Conservation (phyloP, 495 filamentous ascomycete species). For the Xylaria acuta region DNA sequence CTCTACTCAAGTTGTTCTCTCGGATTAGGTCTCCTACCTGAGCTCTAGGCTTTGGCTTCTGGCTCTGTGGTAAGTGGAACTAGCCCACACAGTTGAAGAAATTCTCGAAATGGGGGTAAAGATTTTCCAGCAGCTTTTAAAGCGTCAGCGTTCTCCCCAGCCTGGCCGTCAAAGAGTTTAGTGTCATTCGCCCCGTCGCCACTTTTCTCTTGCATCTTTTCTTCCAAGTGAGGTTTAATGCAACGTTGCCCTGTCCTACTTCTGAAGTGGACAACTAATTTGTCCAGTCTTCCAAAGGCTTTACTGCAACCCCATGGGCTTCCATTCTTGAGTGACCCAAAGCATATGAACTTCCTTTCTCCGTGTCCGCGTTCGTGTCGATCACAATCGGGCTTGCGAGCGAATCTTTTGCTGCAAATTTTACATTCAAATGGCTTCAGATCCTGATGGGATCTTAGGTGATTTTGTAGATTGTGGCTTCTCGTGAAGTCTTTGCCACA, state of each 20-base stretch:
- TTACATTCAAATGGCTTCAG: conserved; percentile 52
- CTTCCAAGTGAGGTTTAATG: conserved; percentile 24
- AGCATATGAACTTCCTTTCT: conserved; percentile 47
- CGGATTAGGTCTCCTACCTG: background rate
- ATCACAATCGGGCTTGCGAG: conserved; percentile 51
- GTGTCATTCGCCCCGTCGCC: background rate
- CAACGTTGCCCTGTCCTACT: conserved; percentile 42
- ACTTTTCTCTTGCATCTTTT: conserved; percentile 12
- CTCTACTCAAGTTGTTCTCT: background rate
- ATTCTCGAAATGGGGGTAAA: background rate
- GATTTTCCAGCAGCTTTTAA: conserved; percentile 10
- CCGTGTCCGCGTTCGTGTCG: conserved; percentile 52
- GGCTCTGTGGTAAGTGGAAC: background rate
- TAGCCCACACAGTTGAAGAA: conserved; percentile 9
- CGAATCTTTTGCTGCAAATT: conserved; percentile 36
- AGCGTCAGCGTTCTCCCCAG: conserved; percentile 5
- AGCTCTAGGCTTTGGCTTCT: background rate
- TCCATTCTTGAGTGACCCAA: conserved; percentile 32
- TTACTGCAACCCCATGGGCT: conserved; percentile 34
- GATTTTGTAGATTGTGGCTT: conserved; percentile 55
- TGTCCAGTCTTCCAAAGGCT: conserved; percentile 37
- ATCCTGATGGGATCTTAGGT: conserved; percentile 53
- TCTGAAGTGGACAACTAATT: conserved; percentile 35
- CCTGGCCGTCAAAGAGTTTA: conserved; percentile 4
- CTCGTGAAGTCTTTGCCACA: conserved; percentile 56